Evolutionary conservation across 192 early-diverging fungal genomes (phyloP).

Genomic region (Podila horticola): DNA sequence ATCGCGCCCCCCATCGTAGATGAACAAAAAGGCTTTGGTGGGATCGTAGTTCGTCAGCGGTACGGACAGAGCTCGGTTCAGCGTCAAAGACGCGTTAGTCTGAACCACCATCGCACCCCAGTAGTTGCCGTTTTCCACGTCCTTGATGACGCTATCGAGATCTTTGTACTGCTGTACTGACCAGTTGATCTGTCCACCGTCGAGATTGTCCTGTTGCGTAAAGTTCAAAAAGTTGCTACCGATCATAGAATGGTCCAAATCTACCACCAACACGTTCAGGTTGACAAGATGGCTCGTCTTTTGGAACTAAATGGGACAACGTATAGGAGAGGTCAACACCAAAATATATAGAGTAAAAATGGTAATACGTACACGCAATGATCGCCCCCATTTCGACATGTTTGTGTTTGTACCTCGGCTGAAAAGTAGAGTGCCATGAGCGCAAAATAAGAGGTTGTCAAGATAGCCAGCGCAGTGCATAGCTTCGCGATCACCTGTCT

Average conservation of each 20-base stretch:
- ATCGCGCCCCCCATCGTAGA: conserved; percentile 40
- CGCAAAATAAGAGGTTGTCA: conserved; percentile 31
- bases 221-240: conserved; percentile 34
- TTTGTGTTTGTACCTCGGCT: conserved; percentile 18
- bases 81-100: conserved; percentile 14
- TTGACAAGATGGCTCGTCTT: conserved; percentile 10
- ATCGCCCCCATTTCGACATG: too few relatives aligned
- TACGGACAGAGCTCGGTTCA: conserved; percentile 27
- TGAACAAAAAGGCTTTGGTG: conserved; percentile 30
- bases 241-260: conserved; percentile 42
- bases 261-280: conserved; percentile 28
- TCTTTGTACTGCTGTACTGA: conserved; percentile 26
- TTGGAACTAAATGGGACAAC: conserved; percentile 11
- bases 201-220: conserved; percentile 18
- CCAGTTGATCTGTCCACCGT: conserved; percentile 27
- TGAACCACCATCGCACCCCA: conserved; percentile 41
- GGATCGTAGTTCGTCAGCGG: conserved; percentile 34
- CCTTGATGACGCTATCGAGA: conserved; percentile 9
- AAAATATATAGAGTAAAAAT: neutral
- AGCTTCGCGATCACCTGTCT: conserved; percentile 13
- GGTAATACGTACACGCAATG: too few relatives aligned
- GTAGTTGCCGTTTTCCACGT: conserved; percentile 41
- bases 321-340: neutral
- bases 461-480: conserved; percentile 9
- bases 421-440: conserved; percentile 43